phyloP scores from a whole-genome alignment of 108 stramenopile genomes.

The Cyclostephanos invisitatus region DNA sequence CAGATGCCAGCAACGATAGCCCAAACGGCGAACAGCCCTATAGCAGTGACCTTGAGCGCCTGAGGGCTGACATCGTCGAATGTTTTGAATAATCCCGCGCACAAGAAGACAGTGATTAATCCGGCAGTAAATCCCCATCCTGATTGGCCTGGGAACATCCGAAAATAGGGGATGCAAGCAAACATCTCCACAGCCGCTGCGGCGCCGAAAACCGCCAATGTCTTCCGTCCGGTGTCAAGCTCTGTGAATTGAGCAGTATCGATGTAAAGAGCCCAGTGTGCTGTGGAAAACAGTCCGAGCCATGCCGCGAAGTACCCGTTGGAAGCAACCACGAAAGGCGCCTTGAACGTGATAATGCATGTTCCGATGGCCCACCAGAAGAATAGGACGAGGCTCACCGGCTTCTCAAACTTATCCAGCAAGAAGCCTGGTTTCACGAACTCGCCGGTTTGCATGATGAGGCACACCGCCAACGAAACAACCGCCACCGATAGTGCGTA shows the following conservation, averaged over 20 bases:
- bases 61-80: conserved; percentile 15
- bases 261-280: conserved; percentile 43
- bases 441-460: conserved; percentile 36
- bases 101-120: conserved; percentile 19
- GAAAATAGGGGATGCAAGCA: conserved; percentile 20
- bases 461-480: conserved; percentile 29
- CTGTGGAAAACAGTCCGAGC: conserved; percentile 33
- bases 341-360: conserved; percentile 53
- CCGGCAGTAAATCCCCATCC: conserved; percentile 38
- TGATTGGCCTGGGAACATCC: conserved; percentile 13
- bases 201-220: conserved; percentile 6
- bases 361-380: conserved; percentile 60
- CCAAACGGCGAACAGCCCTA: conserved; percentile 30
- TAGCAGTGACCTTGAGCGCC: conserved; percentile 25
- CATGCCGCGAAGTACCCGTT: conserved; percentile 51
- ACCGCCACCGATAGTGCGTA: conserved; percentile 37
- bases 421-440: conserved; percentile 29
- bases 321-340: conserved; percentile 29
- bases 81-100: conserved; percentile 21
- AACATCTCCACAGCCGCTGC: conserved; percentile 27
- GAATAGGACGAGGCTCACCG: conserved; percentile 44
- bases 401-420: conserved; percentile 33
- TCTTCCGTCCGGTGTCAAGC: conserved; percentile 27
- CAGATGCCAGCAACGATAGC: conserved; percentile 28
- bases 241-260: conserved; percentile 25